Evolutionary conservation across 1,139 yeast species (phyloP), one percentile per base, ranked within the genome.

Genomic region (Casaregolazyma lundiana): DNA sequence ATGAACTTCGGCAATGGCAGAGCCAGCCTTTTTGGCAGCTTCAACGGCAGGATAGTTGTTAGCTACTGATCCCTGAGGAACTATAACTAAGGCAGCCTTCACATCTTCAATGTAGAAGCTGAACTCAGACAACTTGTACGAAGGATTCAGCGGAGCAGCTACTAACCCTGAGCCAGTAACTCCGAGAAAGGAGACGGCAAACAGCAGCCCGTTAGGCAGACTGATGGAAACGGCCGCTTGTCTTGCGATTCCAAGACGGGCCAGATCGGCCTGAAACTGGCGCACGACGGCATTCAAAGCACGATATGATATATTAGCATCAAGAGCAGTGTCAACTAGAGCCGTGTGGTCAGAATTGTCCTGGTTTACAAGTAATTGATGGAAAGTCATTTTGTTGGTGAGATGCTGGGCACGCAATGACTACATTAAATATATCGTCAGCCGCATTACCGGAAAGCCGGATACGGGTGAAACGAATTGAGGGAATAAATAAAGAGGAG

Each of bases 71-170:
- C 81, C 83, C 48, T 67, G 63, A 21, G 83, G 79, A 9, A 81
- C 82, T 46, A 80, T 63, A 21, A 81, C 70, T 34, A 78, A 76
- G 43, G 70, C 69, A 2, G 84, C 72, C 53, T 76, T 67, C 53
- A 81, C 65, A 56, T 81, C 87, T 42, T 72, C 75, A 48, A 81
- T 65, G 59, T 80, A 81, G 60, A 80, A 79, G 55, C 77, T 78
- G 58, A 79, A 77, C 63, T 81, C 88, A 30, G 66, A 56, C 55
- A 76, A 73, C 57, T 75, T 78, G 62, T 80, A 80, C 47, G 72
- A 72, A 11, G 85, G 75, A 57, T 81, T 81, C 58, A 81, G 65
- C 3, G 88, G 88, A 3, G 85, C 84, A 17, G 82, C 83, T 38
- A 80, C 68, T 54, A 74, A 69, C 0, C 78, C 74, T 20, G 77